Evolutionary conservation across 1,284 basidiomycete species (phyloP).

Genomic region (Rhodofomes roseus): DNA sequence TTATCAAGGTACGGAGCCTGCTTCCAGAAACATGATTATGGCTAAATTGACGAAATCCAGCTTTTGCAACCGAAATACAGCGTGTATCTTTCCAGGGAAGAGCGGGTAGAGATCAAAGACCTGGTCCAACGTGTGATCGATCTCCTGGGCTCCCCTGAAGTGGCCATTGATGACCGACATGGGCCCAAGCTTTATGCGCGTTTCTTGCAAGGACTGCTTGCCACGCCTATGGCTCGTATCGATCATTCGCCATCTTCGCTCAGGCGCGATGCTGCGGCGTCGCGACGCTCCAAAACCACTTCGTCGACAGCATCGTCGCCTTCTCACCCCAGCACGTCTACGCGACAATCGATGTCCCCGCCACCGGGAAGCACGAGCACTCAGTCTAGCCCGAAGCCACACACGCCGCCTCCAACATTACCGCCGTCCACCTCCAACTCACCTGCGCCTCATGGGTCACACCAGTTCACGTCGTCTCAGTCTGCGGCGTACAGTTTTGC

Average conservation of each 20-base stretch:
- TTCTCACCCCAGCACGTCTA: slow-evolving; percentile 1
- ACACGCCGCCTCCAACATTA: neutral
- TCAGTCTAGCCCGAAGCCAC: neutral
- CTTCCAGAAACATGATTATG: neutral
- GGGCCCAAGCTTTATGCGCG: slow-evolving; percentile 72
- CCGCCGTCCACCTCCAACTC: neutral
- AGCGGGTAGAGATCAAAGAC: slow-evolving; percentile 55
- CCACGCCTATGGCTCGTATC: slow-evolving; percentile 45
- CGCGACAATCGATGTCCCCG: slow-evolving; percentile 8
- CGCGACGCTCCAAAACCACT: slow-evolving; percentile 7
- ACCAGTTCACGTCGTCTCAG: slow-evolving; percentile 11
- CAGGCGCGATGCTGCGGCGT: slow-evolving; percentile 9
- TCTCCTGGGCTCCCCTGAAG: slow-evolving; percentile 58
- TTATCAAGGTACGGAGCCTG: slow-evolving; percentile 56
- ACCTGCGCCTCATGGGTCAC: neutral
- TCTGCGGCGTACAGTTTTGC: slow-evolving; percentile 35
- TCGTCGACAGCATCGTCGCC: slow-evolving; percentile 12
- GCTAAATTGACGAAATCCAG: slow-evolving; percentile 30
- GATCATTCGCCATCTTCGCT: slow-evolving; percentile 24
- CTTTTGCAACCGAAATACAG: slow-evolving; percentile 72
- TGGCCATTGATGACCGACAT: slow-evolving; percentile 72
- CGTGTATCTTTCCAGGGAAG: slow-evolving; percentile 48
- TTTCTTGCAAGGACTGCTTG: slow-evolving; percentile 69
- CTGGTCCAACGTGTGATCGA: slow-evolving; percentile 64
- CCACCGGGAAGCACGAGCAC: neutral